These are phyloP conservation scores for Metschnikowia similis DNA, from an alignment of 805 yeast genomes.

Conservation along the genomic window DNA sequence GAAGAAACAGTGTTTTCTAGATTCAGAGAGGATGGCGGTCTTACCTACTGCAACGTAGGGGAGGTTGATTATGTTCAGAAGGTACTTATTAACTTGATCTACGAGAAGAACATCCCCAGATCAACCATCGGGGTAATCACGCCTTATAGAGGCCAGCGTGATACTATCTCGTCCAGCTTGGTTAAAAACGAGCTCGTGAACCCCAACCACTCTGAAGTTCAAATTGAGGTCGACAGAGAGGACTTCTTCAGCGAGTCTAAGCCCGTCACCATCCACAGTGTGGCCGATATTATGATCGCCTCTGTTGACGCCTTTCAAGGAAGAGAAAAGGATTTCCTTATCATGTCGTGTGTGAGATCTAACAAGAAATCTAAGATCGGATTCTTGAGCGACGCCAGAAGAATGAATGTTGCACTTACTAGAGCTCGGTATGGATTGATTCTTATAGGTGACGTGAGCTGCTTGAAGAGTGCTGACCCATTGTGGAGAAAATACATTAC, in stretches of 20 bases:
- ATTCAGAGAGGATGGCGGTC: slow-evolving; percentile 48
- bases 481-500: slow-evolving; percentile 17
- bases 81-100: slow-evolving; percentile 46
- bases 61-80: slow-evolving; percentile 50
- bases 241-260: slow-evolving; percentile 47
- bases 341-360: slow-evolving; percentile 56
- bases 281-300: slow-evolving; percentile 42
- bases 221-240: slow-evolving; percentile 56
- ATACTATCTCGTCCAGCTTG: slow-evolving; percentile 48
- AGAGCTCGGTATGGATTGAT: slow-evolving; percentile 82
- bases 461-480: slow-evolving; percentile 11
- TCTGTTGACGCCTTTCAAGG: slow-evolving; percentile 57
- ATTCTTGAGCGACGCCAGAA: slow-evolving; percentile 77
- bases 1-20: slow-evolving; percentile 50
- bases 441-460: slow-evolving; percentile 15
- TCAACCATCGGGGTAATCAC: slow-evolving; percentile 59
- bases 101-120: slow-evolving; percentile 48
- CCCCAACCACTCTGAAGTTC: slow-evolving; percentile 46
- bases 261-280: slow-evolving; percentile 47
- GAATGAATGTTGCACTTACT: slow-evolving; percentile 85
- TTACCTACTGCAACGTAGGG: slow-evolving; percentile 52
- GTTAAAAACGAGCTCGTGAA: slow-evolving; percentile 52
- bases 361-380: slow-evolving; percentile 74
- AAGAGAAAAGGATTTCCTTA: slow-evolving; percentile 50
- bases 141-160: slow-evolving; percentile 75